Base-by-base conservation (phyloP, 1,284 basidiomycete genomes). In the Melampsora americana region DNA sequence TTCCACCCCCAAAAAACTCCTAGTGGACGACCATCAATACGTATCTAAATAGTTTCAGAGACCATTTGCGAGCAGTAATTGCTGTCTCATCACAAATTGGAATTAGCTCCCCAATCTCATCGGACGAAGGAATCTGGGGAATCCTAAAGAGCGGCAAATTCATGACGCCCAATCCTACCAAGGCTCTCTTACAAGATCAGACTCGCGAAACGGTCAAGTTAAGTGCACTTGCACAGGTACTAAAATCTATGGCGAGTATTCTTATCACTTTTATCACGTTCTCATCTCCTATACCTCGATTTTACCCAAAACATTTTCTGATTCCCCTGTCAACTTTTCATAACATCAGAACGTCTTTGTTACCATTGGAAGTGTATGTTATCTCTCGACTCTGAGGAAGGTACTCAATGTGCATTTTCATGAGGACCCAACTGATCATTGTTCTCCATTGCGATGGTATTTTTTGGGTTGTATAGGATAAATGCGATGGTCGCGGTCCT, bases 91-190 rank as follows among this genome's bases (percentile, higher is more conserved):
- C 69, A 16, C 59, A 72, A 30, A 72, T 72, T 39, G 69, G 69
- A 30, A 32, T 72, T 16, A 72, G 42, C 20, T 59, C 69, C 9
- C 69, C 69, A 65, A 65, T 72, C 39, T 64, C 60, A 28, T 72
- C 69, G n/a, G 69, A 72, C 50, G 69, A 72, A 46, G 69, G 69
- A 14, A 32, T 65, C 46, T 64, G 61, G 61, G 69, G 69, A 35
- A 72, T 72, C 18, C 23, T 72, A 26, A n/a, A 32, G 35, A 23
- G 28, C 14, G 69, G 69, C 0, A 72, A 50, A 53, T 72, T 72
- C 26, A 46, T 72, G 46, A 18, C 46, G 4, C 69, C 60, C 11
- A 72, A 72, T 65, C 69, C 60, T 11, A 32, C 44, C 35, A 50
- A 46, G 61, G 56, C 60, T 12, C 44, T 46, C 6, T 23, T 72